Base-by-base conservation (phyloP, 148 eudicot genomes). In the Rheum nobile region DNA sequence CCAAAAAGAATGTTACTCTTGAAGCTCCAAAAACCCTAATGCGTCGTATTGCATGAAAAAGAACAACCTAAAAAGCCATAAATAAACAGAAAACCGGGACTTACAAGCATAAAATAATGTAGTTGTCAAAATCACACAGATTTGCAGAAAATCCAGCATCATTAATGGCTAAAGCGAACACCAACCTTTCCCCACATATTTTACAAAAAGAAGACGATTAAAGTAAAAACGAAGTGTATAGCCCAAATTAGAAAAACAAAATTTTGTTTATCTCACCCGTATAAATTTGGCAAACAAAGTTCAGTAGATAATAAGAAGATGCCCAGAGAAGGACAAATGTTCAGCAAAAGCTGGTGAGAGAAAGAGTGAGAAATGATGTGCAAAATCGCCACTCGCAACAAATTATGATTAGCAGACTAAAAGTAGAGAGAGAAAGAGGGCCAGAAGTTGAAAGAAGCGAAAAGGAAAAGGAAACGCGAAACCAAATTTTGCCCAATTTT, bases 291-390 rank as follows among this genome's bases (percentile, higher is more conserved):
- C 28, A 26, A 26, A 59, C 67, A 59, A 59, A 59, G 67, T 28
- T 59, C 34, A 24, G 28, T 11, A 54, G 61, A 9, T 24, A 54
- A 54, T 54, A 54, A 24, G 61, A 54, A 54, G 61, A 59, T 59
- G 22, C 67, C 67, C 67, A 59, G 67, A 59, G 67, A 59, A 59
- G 67, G 67, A 59, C 67, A 59, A 59, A 59, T 59, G 67, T 59
- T 59, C 67, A 59, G 67, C 67, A 59, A 68, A 39, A 68, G 72
- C 41, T 34, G 72, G 26, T 68, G 72, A 68, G 44, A 68, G 72
- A 68, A 44, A 37, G 72, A 37, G 72, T 6, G 44, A 68, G 72
- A 68, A 39, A 59, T 59, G 67, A 59, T 59, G 67, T 28, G 32
- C 67, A 29, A 28, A 59, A 59, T 28, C 17, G 67, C 67, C 67